Evolutionary conservation across 2,329 filamentous ascomycete genomes (phyloP), one percentile per base, ranked within the genome.

Genomic region (Cercospora beticola): DNA sequence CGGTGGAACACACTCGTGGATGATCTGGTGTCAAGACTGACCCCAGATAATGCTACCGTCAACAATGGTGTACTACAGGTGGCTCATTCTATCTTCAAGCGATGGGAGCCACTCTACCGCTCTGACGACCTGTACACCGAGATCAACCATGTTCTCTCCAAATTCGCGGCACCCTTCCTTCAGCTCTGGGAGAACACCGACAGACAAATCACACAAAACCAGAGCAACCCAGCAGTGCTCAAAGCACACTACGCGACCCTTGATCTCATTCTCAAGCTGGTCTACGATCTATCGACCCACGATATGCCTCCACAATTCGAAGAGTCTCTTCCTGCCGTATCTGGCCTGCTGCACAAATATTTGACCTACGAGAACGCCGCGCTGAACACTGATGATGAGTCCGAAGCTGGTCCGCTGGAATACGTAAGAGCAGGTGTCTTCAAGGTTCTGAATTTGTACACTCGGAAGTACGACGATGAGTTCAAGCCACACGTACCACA

Each of bases 201-300:
- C 79, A 83, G 84, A 69, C 84, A 86, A 74, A 87, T 99, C 74
- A 86, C 90, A 68, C 87, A 89, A 74, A 93, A 93, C 78, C 87
- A 89, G 76, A 84, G 87, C 79, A 91, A 97, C 79, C 91, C 92
- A 76, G 87, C 86, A 5, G 87, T 85, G 16, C 85, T 99, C 56
- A 89, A 90, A 76, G 88, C 88, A 73, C 92, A 93, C 79, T 94
- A 97, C 75, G 89, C 92, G 72, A 93, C 93, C 3, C 86, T 99
- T 71, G 94, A 94, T 79, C 85, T 98, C 63, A 88, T 97, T 74
- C 86, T 97, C 74, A 97, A 97, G 83, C 89, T 99, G 60, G 89
- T 98, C 78, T 95, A 95, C 82, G 96, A 99, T 80, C 88, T 99
- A 63, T 97, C 94, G n/a, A 97, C 90, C 78, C 96, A 99, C 79